Evolutionary conservation across 768 basidiomycete species (phyloP).

Genomic region (Trametes cinnabarina): DNA sequence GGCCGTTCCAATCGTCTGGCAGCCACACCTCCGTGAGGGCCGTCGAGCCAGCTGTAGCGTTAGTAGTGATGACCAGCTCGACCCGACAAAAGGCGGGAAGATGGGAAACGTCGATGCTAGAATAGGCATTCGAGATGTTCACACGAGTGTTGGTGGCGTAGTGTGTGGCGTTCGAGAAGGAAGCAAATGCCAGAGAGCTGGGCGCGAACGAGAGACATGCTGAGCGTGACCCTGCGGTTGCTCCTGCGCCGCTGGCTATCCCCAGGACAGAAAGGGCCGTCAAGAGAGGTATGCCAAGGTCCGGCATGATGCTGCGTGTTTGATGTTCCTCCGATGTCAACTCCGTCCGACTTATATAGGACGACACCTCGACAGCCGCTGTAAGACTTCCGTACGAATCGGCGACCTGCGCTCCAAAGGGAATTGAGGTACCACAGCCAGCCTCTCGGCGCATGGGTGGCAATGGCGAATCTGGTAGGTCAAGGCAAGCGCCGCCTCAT

Average conservation of each 20-base stretch:
- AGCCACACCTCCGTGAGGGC: conserved; percentile 31
- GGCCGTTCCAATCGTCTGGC: conserved; percentile 31
- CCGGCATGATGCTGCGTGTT: not conserved
- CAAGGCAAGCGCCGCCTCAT: conserved; percentile 1
- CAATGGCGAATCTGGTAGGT: not conserved
- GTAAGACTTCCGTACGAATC: not conserved
- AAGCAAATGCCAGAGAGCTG: not conserved
- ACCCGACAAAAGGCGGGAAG: conserved; percentile 28
- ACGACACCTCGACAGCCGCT: not conserved
- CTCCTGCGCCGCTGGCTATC: not conserved
- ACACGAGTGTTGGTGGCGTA: conserved; percentile 19
- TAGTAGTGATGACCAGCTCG: conserved; percentile 25
- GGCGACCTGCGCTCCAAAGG: not conserved
- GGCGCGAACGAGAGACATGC: conserved; percentile 12
- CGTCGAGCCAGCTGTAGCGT: conserved; percentile 22
- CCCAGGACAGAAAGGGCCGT: not conserved
- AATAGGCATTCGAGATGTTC: conserved; percentile 22
- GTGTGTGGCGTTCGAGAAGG: conserved; percentile 12
- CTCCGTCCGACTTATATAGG: not conserved
- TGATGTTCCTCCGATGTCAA: not conserved
- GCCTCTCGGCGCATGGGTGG: not conserved
- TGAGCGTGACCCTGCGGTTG: not conserved
- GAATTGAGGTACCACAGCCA: not conserved
- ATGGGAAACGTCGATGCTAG: conserved; percentile 21
- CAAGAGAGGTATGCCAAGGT: not conserved